Conservation (phyloP, 2,329 filamentous ascomycete species). For the Chaetoscypha palmicola region DNA sequence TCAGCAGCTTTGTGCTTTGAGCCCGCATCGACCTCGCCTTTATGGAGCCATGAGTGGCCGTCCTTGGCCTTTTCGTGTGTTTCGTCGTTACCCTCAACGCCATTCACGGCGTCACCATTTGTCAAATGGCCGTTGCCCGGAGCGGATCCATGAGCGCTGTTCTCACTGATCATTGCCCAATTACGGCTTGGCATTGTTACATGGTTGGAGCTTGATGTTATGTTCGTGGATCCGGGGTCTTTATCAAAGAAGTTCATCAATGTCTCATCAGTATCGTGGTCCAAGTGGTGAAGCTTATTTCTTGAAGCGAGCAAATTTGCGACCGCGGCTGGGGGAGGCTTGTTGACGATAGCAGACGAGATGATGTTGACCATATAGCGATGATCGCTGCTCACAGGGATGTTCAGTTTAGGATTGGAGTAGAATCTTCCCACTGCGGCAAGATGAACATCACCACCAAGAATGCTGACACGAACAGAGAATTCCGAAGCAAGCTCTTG, state of each 20-base stretch:
- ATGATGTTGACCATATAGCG: conserved; percentile 94
- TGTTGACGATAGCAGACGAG: conserved; percentile 93
- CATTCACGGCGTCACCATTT: conserved; percentile 4
- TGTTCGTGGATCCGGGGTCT: conserved; percentile 72
- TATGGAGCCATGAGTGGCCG: conserved; percentile 64
- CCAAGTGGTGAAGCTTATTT: conserved; percentile 72
- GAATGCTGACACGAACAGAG: conserved; percentile 82
- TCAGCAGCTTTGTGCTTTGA: conserved; percentile 68
- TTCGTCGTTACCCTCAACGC: not conserved
- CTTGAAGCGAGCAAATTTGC: conserved; percentile 85
- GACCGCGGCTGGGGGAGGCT: conserved; percentile 79
- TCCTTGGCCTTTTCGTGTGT: conserved; percentile 40
- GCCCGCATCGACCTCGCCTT: conserved; percentile 71
- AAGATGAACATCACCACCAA: conserved; percentile 90
- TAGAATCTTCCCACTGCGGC: conserved; percentile 92
- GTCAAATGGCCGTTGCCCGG: conserved; percentile 33
- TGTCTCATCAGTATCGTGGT: conserved; percentile 76
- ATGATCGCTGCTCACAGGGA: conserved; percentile 75
- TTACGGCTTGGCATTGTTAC: conserved; percentile 91
- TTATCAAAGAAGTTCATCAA: conserved; percentile 88
- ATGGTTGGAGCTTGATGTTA: conserved; percentile 68
- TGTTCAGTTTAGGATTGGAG: conserved; percentile 71
- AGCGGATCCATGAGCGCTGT: conserved; percentile 47
- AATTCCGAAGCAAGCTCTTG: conserved; percentile 80
- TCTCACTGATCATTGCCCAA: conserved; percentile 85